Evolutionary conservation across 1,139 yeast genomes (phyloP), one percentile per base, ranked within the genome.

Genomic region (Candida freyschussii): DNA sequence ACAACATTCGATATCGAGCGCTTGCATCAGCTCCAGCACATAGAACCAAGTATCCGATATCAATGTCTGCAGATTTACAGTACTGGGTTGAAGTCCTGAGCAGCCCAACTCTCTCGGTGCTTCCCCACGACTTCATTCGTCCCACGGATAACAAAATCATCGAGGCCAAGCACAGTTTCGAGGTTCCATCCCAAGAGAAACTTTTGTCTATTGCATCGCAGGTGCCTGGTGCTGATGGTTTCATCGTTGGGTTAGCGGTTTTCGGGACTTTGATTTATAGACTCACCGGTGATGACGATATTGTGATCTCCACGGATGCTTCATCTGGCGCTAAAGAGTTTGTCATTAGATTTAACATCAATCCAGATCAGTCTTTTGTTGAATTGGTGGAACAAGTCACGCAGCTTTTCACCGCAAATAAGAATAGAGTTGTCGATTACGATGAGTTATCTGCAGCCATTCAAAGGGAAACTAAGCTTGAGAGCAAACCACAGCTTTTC

Each of bases 201-300:
- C 31, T 43, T 12, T 21, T 46, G 20, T 33, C 52, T 17, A 50
- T 51, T 19, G 36, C 53, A 12, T 41, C 51, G 4, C 36, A 43
- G n/a, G 48, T 48, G n/a, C 21, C 39, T 6, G 53, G 52, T 10
- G 39, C 49, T 12, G 51, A 53, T 21, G 56, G 56, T 26, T 83
- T 80, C 55, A 55, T 68, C 19, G 59, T 71, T 14, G 77, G 80
- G 0, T 67, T 86, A 38, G 66, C 95, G n/a, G 74, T 74, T 1
- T 84, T 80, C 62, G 75, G 81, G 17, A 75, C 81, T 2, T 66
- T 91, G 37, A 69, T 85, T 24, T 80, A 73, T 59, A 72, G 97
- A 54, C 66, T 85, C 35, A 82, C 96, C 5, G 97, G 96, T 17
- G 97, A 91, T 54, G 96, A 87, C 44, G 97, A 91, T 52, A 78